Evolutionary conservation across 1,139 yeast genomes (phyloP), one percentile per base, ranked within the genome.

Genomic region (Geotrichum bryndzae): DNA sequence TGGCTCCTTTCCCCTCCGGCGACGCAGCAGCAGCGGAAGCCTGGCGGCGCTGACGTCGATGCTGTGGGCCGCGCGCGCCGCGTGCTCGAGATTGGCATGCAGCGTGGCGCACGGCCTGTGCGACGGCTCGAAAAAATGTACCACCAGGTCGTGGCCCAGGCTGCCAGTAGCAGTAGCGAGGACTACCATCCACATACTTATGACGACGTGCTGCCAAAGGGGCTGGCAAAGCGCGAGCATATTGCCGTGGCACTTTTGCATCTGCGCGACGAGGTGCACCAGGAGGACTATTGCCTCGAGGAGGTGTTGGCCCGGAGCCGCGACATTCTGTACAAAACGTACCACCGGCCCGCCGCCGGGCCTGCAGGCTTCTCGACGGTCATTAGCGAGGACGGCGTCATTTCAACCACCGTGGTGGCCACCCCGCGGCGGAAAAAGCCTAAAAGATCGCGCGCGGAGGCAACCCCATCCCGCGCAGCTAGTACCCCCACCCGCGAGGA

Each of bases 11-110:
- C 48, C 18, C 18, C 18, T 18, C 18, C 18, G 18, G 18, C 18
- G 18, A 18, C 18, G 18, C 18, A 6, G 5, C 41, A 65, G 78
- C 13, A 76, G 76, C 35, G 82, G 82, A 27, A 79, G 74, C 60
- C 71, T 54, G 6, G 90, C 87, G 0, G 76, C 22, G 48, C 10
- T 8, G 48, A 41, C n/a, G 22, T 8, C 10, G 48, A n/a, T 2
- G 48, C 48, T 3, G 22, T 41, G 48, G 48, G 48, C 22, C 22
- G 48, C 22, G 48, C 48, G 10, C 48, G 78, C 3, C 82, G 82
- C 57, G 83, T 91, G 0, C 84, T 83, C 68, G 78, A 80, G 63
- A 74, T 80, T 61, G 98, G 97, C 0, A 70, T 90, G 2, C 77
- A 78, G 31, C 70, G 75, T 1, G 73, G 76, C 7, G 96, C 97